A percentile compares a stretch with the other conserved stretches of the same genome.
These are phyloP conservation scores for Floccularia luteovirens DNA, from an alignment of 768 basidiomycete genomes.

Conservation along the genomic window DNA sequence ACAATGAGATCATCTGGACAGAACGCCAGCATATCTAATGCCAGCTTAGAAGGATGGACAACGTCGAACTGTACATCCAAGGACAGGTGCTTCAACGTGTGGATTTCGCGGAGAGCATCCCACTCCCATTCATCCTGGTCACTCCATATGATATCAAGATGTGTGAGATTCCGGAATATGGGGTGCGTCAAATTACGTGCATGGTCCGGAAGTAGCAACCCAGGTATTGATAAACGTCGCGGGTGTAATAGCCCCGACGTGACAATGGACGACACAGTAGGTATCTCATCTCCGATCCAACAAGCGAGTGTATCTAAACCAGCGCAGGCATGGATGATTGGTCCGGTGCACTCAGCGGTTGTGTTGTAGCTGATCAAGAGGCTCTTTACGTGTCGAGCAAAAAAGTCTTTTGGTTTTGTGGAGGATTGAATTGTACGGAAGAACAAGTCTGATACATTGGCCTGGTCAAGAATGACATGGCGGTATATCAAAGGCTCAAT, in stretches of 20 bases:
- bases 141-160: conserved; percentile 3
- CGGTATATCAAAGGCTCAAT: too few species aligned
- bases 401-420: too few species aligned
- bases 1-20: not conserved
- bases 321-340: too few species aligned
- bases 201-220: not conserved
- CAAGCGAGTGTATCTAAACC: too few species aligned
- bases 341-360: too few species aligned
- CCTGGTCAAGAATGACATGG: too few species aligned
- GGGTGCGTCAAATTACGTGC: not conserved
- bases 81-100: not conserved
- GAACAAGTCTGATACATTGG: too few species aligned
- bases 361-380: too few species aligned
- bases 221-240: not conserved
- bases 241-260: not conserved
- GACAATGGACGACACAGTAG: not conserved
- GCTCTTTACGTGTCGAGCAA: too few species aligned
- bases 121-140: not conserved
- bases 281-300: not conserved
- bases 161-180: conserved; percentile 4
- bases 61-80: conserved; percentile 1
- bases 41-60: not conserved
- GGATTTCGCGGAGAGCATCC: not conserved
- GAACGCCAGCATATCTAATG: not conserved
- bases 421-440: too few species aligned